Conservation (phyloP, 2,329 filamentous ascomycete genomes). For the Pochonia chlamydosporia region DNA sequence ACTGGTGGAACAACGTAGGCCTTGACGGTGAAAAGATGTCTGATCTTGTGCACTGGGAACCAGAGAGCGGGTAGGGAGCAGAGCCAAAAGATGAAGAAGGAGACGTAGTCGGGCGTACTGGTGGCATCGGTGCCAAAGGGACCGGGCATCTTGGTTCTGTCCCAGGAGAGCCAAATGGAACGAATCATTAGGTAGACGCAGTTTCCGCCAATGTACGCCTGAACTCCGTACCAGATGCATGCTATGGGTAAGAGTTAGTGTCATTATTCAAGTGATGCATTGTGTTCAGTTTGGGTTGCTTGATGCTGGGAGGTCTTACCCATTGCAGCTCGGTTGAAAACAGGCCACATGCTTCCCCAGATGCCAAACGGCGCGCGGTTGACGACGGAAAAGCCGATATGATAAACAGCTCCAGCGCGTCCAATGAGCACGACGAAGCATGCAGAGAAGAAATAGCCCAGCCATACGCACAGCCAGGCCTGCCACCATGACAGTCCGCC, state of each 20-base stretch:
- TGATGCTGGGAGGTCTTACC: constrained; percentile 32
- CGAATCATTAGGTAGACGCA: constrained; percentile 88
- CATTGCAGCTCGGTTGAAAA: constrained; percentile 84
- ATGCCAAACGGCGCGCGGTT: constrained; percentile 76
- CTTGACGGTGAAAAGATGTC: constrained; percentile 88
- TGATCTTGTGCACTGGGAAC: constrained; percentile 83
- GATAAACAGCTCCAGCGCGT: constrained; percentile 79
- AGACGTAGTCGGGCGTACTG: constrained; percentile 67
- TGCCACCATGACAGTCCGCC: constrained; percentile 85
- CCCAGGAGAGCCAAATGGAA: constrained; percentile 70
- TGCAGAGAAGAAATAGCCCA: constrained; percentile 74
- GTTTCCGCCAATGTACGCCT: constrained; percentile 75
- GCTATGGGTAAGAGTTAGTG: constrained; percentile 33
- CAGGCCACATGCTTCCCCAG: constrained; percentile 84
- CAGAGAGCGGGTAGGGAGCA: constrained; percentile 76
- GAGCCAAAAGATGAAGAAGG: constrained; percentile 85
- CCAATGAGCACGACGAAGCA: constrained; percentile 73
- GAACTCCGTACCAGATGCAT: constrained; percentile 83
- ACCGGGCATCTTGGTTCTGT: constrained; percentile 56
- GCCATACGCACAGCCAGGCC: constrained; percentile 81
- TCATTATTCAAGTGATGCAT: background rate
- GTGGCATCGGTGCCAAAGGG: constrained; percentile 60
- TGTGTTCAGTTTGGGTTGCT: too few species aligned
- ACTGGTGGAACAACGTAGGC: constrained; percentile 76
- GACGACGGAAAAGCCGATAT: constrained; percentile 83